Base-by-base conservation (phyloP, 306 rosid genomes). In the Luffa aegyptiaca region DNA sequence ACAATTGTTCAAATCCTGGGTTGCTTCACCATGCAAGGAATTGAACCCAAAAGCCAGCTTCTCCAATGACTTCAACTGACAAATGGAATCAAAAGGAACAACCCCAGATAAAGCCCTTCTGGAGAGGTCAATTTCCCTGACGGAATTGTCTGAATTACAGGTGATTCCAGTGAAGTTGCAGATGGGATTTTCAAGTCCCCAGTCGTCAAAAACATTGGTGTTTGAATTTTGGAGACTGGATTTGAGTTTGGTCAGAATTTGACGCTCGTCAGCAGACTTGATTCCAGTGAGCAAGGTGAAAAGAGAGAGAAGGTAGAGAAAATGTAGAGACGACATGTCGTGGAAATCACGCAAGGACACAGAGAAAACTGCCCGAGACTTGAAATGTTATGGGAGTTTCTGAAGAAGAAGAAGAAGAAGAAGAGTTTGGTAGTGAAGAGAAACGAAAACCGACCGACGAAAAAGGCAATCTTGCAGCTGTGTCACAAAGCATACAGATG, bases 11-110 rank as follows among this genome's bases (percentile, higher is more conserved):
- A 95, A 68, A 21, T 81, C 88, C 80, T 83, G 81, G 2, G 77
- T 59, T 26, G 90, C 72, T 10, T 48, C 42, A 1, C 96, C 97
- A 7, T 68, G 12, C 55, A 95, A 57, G 5, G 21, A 48, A 71
- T 95, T 95, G 87, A 79, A 88, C 10, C 98, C 91, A 18, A 95
- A 20, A 0, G 86, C 84, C 5, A 95, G 94, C 77, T 81, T 95
- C 7, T 87, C 79, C 9, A 95, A 85, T 0, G 92, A 85, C 3
- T 53, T 39, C 10, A 95, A 92, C 56, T 82, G 80, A 87, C 99
- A 95, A 75, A 96, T 80, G 9, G 91, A 81, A 81, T 89, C 86
- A 1, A 90, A 37, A 5, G 96, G 96, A 62, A 93, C 84, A 56
- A 53, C 39, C 31, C 99, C 99, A 0, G 92, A 77, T 0, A 96